Evolutionary conservation across 1,284 basidiomycete genomes (phyloP).

Genomic region (Apiotrichum laibachii): DNA sequence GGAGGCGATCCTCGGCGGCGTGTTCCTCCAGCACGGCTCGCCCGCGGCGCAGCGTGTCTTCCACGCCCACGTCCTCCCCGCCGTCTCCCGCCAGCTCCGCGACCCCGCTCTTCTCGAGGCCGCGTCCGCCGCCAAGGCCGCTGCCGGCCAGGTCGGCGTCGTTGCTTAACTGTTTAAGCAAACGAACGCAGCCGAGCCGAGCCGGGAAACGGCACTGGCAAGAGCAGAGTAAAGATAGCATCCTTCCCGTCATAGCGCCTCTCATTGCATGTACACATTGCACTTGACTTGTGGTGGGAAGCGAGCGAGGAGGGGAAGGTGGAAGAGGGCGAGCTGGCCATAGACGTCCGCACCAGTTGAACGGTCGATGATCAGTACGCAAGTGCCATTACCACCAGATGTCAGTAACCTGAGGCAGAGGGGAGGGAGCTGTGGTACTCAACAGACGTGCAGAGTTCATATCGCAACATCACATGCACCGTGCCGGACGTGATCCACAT

Average conservation of each 20-base stretch:
- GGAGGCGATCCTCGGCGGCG: slow-evolving; percentile 46
- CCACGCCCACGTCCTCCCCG: slow-evolving; percentile 45
- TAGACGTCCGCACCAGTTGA: too few relatives aligned
- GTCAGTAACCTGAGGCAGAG: too few relatives aligned
- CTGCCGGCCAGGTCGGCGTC: slow-evolving; percentile 15
- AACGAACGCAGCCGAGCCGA: neutral
- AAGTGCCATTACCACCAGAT: too few relatives aligned
- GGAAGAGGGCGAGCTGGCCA: neutral
- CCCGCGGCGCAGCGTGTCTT: slow-evolving; percentile 50
- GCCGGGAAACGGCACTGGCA: neutral
- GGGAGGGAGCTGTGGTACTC: too few relatives aligned
- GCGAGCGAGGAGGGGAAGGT: neutral
- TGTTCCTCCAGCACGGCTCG: slow-evolving; percentile 45
- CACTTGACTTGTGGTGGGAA: neutral
- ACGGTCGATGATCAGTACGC: too few relatives aligned
- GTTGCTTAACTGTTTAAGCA: slow-evolving; percentile 1
- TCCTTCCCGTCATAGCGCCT: neutral
- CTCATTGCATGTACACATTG: slow-evolving; percentile 9
- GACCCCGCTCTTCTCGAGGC: slow-evolving; percentile 40
- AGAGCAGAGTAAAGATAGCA: neutral
- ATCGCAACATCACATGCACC: too few relatives aligned
- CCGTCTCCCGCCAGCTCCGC: slow-evolving; percentile 35
- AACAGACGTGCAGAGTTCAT: too few relatives aligned
- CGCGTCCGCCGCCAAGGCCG: slow-evolving; percentile 23
- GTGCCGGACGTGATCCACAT: too few relatives aligned